Evolutionary conservation across 2,329 filamentous ascomycete genomes (phyloP).

Genomic region (Ophiosphaerella korrae): DNA sequence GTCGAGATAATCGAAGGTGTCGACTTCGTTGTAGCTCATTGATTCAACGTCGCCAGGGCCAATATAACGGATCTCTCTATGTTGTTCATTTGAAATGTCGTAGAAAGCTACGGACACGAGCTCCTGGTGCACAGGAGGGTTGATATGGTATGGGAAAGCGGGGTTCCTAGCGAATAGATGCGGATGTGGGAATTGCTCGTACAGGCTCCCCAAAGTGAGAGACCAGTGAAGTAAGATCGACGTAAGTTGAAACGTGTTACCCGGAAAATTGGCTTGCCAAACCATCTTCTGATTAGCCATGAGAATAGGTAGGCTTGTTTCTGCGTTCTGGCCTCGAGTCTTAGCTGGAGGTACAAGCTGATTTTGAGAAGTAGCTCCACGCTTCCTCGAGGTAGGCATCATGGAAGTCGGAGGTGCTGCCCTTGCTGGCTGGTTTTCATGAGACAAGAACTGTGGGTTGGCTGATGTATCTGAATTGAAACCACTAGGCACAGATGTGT

Average conservation of each 20-base stretch:
- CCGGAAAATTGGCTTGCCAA: slow-evolving; percentile 16
- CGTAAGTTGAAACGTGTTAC: slow-evolving; percentile 20
- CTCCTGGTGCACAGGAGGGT: slow-evolving; percentile 11
- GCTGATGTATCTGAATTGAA: too few species aligned
- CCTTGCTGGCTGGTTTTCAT: background rate
- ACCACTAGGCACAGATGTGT: too few species aligned
- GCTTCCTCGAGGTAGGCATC: slow-evolving; percentile 10
- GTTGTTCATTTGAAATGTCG: slow-evolving; percentile 18
- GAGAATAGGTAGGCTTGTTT: slow-evolving; percentile 13
- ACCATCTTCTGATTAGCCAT: background rate
- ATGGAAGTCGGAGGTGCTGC: slow-evolving; percentile 1
- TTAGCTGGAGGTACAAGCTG: background rate
- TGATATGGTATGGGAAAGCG: slow-evolving; percentile 20
- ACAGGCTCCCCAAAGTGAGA: slow-evolving; percentile 15
- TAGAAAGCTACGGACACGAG: slow-evolving; percentile 28
- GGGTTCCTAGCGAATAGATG: slow-evolving; percentile 18
- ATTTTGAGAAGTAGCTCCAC: background rate
- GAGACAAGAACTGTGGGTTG: background rate
- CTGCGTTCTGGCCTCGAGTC: slow-evolving; percentile 2
- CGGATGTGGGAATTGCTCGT: slow-evolving; percentile 7
- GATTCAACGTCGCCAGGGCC: slow-evolving; percentile 20
- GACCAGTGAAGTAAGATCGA: slow-evolving; percentile 28
- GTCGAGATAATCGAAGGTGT: slow-evolving; percentile 16
- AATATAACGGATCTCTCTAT: slow-evolving; percentile 25
- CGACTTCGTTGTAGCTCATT: slow-evolving; percentile 28